A percentile compares a stretch with the other conserved stretches of the same genome.
These are phyloP conservation scores for Asterophora parasitica DNA, from an alignment of 768 basidiomycete species.

Conservation along the genomic window DNA sequence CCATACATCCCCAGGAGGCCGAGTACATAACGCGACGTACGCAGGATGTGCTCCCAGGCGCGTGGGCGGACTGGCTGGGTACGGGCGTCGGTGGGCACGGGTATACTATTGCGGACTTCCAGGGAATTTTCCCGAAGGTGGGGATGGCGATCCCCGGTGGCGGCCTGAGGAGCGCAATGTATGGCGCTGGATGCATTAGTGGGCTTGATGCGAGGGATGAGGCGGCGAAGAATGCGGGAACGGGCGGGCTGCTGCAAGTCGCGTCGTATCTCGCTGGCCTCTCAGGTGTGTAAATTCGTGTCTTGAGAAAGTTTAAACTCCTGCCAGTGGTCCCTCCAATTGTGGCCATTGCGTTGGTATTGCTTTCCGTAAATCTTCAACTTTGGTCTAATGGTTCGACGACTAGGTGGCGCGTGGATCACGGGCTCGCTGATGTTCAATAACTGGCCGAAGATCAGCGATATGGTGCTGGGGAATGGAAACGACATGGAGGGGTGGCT, in stretches of 20 bases:
- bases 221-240: slow-evolving; percentile 51
- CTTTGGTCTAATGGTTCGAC: too few relatives aligned
- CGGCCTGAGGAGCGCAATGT: slow-evolving; percentile 64
- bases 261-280: slow-evolving; percentile 63
- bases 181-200: slow-evolving; percentile 53
- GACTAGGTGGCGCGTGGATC: slow-evolving; percentile 61
- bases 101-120: slow-evolving; percentile 44
- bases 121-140: slow-evolving; percentile 41
- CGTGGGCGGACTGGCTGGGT: slow-evolving; percentile 59
- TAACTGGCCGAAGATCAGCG: slow-evolving; percentile 51
- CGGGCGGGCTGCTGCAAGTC: slow-evolving; percentile 69
- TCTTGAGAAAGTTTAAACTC: neutral
- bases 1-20: slow-evolving; percentile 43
- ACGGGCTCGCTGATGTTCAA: slow-evolving; percentile 61
- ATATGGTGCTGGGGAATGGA: slow-evolving; percentile 58
- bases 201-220: slow-evolving; percentile 60
- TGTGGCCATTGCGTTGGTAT: too few relatives aligned
- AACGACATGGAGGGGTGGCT: slow-evolving; percentile 46
- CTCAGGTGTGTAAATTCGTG: slow-evolving; percentile 40
- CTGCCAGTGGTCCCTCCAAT: neutral
- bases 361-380: too few relatives aligned
- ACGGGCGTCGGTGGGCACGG: slow-evolving; percentile 48
- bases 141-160: slow-evolving; percentile 70
- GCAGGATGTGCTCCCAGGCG: slow-evolving; percentile 34
- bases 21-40: slow-evolving; percentile 43